phyloP scores from a whole-genome alignment of 2,329 filamentous ascomycete species.

The Tolypocladium inflatum region DNA sequence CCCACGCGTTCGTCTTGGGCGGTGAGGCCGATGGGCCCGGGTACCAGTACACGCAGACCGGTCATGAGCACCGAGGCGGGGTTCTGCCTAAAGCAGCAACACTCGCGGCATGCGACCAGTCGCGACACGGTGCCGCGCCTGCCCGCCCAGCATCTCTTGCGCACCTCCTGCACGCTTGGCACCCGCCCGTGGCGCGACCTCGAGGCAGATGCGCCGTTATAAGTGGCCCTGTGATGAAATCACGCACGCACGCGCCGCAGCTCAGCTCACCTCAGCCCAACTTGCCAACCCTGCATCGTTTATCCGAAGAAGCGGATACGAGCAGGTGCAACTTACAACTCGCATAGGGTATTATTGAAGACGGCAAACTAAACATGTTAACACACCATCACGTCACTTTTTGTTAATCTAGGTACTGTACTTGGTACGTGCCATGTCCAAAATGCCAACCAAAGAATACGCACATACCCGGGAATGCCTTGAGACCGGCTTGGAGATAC shows the following conservation, averaged over 20 bases:
- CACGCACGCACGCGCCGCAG: not conserved
- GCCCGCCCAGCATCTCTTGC: not conserved
- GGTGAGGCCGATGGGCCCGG: conserved; percentile 3
- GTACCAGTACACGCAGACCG: conserved; percentile 3
- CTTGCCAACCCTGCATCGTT: not conserved
- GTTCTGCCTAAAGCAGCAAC: not conserved
- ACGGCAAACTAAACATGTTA: no score
- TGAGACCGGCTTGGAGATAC: not conserved
- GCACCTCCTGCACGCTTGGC: not conserved
- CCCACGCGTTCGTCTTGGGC: not conserved
- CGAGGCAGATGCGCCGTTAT: not conserved
- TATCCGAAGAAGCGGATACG: not conserved
- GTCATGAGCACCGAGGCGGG: conserved; percentile 6
- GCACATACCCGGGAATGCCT: not conserved
- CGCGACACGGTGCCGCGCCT: not conserved
- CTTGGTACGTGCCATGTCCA: no score
- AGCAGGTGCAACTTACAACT: not conserved
- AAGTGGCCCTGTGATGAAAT: not conserved
- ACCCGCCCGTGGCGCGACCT: not conserved
- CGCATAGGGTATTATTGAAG: not conserved
- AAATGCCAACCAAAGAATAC: not conserved
- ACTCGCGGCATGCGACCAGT: not conserved
- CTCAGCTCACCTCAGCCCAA: not conserved
- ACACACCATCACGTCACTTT: no score
- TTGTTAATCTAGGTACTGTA: no score